phyloP scores from a whole-genome alignment of 768 basidiomycete genomes.

The Mycena venus region DNA sequence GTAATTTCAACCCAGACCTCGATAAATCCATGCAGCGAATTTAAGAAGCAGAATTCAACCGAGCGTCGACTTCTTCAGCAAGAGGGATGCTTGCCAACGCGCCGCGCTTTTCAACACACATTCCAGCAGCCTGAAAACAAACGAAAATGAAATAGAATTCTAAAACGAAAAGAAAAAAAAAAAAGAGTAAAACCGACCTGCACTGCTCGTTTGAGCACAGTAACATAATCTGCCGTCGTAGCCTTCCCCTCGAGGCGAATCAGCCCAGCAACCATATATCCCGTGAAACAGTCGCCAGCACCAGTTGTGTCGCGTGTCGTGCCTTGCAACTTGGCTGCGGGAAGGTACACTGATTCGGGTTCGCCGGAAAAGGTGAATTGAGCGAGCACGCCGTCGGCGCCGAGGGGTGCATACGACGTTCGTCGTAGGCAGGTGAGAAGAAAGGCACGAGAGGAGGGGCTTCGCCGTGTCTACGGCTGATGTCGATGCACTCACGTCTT shows the following conservation, averaged over 20 bases:
- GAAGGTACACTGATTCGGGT: conserved; percentile 50
- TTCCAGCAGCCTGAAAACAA: conserved; percentile 68
- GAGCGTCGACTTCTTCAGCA: conserved; percentile 22
- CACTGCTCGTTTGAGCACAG: conserved; percentile 57
- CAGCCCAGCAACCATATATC: conserved; percentile 69
- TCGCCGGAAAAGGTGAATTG: conserved; percentile 47
- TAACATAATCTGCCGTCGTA: conserved; percentile 46
- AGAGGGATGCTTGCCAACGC: conserved; percentile 71
- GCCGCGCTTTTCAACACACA: conserved; percentile 70
- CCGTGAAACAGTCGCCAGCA: conserved; percentile 75
- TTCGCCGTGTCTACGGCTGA: conserved; percentile 9
- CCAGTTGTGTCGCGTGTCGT: conserved; percentile 68
- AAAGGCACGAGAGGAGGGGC: conserved; percentile 19
- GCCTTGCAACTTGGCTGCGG: conserved; percentile 60
- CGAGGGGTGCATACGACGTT: conserved; percentile 72
- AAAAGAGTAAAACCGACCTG: neutral
- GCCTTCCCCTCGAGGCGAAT: conserved; percentile 55
- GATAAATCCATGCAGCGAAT: neutral
- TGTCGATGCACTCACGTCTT: conserved; percentile 9
- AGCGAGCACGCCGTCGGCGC: conserved; percentile 64
- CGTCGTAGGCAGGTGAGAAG: conserved; percentile 46
- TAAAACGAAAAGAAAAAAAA: neutral
- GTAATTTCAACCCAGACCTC: neutral
- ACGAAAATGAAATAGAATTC: neutral
- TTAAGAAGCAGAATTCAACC: conserved; percentile 7